Percentiles rank a stretch among this genome's conserved stretches.
These are phyloP conservation scores for Dictyostelium purpureum DNA, from an alignment of 78 protist species.

Conservation along the genomic window DNA sequence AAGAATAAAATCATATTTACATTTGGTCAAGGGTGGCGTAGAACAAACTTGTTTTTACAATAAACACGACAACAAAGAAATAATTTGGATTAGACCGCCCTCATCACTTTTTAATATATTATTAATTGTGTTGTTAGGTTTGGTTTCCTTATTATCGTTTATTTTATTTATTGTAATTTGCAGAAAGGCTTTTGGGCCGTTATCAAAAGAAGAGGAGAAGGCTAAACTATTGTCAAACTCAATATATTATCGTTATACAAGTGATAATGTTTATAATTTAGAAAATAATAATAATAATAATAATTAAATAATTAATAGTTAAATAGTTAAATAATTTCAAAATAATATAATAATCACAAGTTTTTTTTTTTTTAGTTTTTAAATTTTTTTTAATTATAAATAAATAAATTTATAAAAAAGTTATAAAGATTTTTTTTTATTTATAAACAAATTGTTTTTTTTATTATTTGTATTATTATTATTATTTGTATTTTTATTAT, in stretches of 20 bases:
- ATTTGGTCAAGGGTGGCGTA: neutral
- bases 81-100: neutral
- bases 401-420: no score
- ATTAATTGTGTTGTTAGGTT: neutral
- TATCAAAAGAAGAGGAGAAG: neutral
- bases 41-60: neutral
- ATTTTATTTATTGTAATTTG: neutral
- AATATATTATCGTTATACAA: slow-evolving; percentile 6
- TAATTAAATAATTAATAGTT: neutral
- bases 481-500: neutral
- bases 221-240: neutral
- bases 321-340: no score
- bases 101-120: neutral
- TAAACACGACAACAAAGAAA: neutral
- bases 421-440: no score
- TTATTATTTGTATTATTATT: neutral
- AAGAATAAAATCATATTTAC: neutral
- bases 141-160: neutral
- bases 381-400: neutral
- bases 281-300: neutral
- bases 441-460: no score
- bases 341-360: neutral
- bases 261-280: neutral
- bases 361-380: neutral
- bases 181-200: neutral